These are phyloP conservation scores for Clavaria fumosa DNA, from an alignment of 768 basidiomycete genomes.

Conservation along the genomic window DNA sequence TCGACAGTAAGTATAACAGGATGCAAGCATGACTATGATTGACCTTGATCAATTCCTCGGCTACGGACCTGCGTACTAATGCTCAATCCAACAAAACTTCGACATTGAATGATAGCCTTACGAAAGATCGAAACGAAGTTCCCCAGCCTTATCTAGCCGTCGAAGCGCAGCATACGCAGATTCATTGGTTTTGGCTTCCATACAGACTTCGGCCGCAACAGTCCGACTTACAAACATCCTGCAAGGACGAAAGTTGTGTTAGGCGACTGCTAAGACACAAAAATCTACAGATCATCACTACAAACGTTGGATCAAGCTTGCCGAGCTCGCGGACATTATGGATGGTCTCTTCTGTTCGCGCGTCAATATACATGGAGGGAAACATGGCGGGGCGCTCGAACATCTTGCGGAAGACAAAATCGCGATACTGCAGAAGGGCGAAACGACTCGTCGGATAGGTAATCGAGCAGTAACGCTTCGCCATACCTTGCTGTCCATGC, in stretches of 20 bases:
- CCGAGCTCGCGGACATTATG: constrained; percentile 59
- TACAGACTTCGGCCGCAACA: constrained; percentile 70
- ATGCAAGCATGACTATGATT: constrained; percentile 1
- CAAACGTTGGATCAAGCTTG: constrained; percentile 51
- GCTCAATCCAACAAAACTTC: no score
- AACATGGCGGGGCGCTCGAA: constrained; percentile 42
- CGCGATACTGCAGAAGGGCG: constrained; percentile 40
- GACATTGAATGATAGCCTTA: constrained; percentile 25
- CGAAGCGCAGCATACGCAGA: constrained; percentile 56
- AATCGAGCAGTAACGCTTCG: constrained; percentile 5
- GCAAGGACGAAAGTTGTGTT: constrained; percentile 3
- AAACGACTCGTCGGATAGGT: constrained; percentile 3
- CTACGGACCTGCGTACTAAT: constrained; percentile 29
- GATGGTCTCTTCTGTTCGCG: constrained; percentile 45
- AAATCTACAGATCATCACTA: constrained; percentile 2
- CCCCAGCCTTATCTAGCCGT: constrained; percentile 44
- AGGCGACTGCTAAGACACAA: not conserved
- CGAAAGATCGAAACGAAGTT: constrained; percentile 55
- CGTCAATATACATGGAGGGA: constrained; percentile 29
- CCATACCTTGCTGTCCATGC: constrained; percentile 60
- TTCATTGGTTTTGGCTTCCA: constrained; percentile 64
- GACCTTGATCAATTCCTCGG: constrained; percentile 58
- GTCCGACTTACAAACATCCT: constrained; percentile 77
- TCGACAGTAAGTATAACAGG: constrained; percentile 6
- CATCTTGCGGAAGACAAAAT: constrained; percentile 81